Evolutionary conservation across 169 alveolate species (phyloP).

Genomic region (Babesia gibsoni): DNA sequence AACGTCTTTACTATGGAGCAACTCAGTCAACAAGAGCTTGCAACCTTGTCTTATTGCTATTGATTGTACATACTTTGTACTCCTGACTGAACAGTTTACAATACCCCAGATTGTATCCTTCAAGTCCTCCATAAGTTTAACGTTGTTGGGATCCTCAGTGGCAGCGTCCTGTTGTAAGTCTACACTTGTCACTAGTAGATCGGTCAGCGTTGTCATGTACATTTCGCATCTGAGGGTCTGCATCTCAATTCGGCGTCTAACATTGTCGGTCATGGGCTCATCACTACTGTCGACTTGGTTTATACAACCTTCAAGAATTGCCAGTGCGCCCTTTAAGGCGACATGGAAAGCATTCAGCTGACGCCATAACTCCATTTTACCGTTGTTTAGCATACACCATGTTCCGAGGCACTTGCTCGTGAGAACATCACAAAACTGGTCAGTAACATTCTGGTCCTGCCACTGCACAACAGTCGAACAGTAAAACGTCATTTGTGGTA

Average conservation of each 20-base stretch:
- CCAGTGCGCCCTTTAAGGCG: slow-evolving; percentile 66
- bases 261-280: background rate
- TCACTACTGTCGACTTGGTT: slow-evolving; percentile 23
- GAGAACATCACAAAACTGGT: slow-evolving; percentile 69
- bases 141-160: background rate
- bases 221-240: slow-evolving; percentile 69
- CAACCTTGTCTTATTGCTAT: slow-evolving; percentile 55
- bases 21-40: slow-evolving; percentile 58
- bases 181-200: slow-evolving; percentile 61
- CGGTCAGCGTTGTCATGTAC: slow-evolving; percentile 67
- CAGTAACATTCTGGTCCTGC: slow-evolving; percentile 65
- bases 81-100: slow-evolving; percentile 46
- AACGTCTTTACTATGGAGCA: slow-evolving; percentile 20
- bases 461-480: slow-evolving; percentile 63
- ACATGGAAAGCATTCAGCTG: slow-evolving; percentile 70
- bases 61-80: slow-evolving; percentile 69
- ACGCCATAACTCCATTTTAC: slow-evolving; percentile 53
- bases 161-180: slow-evolving; percentile 27
- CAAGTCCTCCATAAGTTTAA: slow-evolving; percentile 20
- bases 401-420: slow-evolving; percentile 68
- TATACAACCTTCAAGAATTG: slow-evolving; percentile 45
- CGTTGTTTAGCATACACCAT: slow-evolving; percentile 69
- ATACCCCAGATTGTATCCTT: slow-evolving; percentile 64
- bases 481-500: slow-evolving; percentile 68
- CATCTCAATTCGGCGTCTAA: slow-evolving; percentile 55